Percentiles rank a stretch among this genome's conserved stretches.
Conservation (phyloP, 1,284 basidiomycete genomes). For the Mycosarcoma mackinlayi region DNA sequence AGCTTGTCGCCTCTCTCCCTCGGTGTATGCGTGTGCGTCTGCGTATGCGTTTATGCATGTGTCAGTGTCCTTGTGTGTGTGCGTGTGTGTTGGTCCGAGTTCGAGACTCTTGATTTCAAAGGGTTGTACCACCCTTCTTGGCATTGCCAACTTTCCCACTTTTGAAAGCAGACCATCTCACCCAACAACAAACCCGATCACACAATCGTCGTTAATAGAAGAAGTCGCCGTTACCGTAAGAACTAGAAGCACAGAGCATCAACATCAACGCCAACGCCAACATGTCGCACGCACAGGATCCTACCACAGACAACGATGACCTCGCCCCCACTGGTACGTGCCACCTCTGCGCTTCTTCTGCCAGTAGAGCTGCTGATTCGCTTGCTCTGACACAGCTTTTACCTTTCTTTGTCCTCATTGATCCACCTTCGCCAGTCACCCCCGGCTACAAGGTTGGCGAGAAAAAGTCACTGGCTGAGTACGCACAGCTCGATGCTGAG, state of each 20-base stretch:
- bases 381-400: background rate
- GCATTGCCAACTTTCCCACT: background rate
- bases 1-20: no score
- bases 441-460: constrained; percentile 68
- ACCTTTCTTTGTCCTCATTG: no score
- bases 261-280: background rate
- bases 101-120: background rate
- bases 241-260: no score
- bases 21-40: constrained; percentile 3
- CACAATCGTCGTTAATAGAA: no score
- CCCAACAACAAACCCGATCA: constrained; percentile 8
- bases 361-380: background rate
- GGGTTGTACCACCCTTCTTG: constrained; percentile 1
- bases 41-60: background rate
- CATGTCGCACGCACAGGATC: constrained; percentile 54
- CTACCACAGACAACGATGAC: constrained; percentile 49
- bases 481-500: constrained; percentile 77
- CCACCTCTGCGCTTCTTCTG: background rate
- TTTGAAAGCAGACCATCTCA: constrained; percentile 6
- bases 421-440: constrained; percentile 54
- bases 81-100: background rate
- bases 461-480: constrained; percentile 72
- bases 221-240: no score
- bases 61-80: background rate
- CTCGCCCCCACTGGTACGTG: constrained; percentile 50